These are phyloP conservation scores for Collybia mongolica DNA, from an alignment of 768 basidiomycete genomes.

Conservation along the genomic window DNA sequence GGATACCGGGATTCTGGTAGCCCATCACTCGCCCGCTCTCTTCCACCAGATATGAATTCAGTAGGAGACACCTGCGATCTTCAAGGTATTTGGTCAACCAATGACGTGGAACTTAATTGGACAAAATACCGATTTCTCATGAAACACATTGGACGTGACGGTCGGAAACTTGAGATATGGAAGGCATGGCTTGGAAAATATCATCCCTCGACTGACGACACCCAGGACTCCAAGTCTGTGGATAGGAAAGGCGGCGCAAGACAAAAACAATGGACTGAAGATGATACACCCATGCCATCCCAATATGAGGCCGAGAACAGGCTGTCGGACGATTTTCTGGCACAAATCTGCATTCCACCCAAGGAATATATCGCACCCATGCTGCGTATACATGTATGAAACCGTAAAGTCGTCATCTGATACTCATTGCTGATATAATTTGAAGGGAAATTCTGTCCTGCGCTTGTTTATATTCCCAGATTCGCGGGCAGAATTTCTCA, in stretches of 20 bases:
- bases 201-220: slow-evolving; percentile 19
- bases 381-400: slow-evolving; percentile 58
- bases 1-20: slow-evolving; percentile 23
- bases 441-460: slow-evolving; percentile 56
- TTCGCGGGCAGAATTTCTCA: slow-evolving; percentile 66
- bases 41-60: slow-evolving; percentile 8
- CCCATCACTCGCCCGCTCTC: slow-evolving; percentile 27
- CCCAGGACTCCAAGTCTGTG: slow-evolving; percentile 17
- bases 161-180: slow-evolving; percentile 78
- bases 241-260: slow-evolving; percentile 28
- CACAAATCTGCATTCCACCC: slow-evolving; percentile 22
- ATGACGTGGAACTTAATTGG: slow-evolving; percentile 57
- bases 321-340: slow-evolving; percentile 18
- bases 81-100: slow-evolving; percentile 54
- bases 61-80: slow-evolving; percentile 10
- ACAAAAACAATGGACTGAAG: slow-evolving; percentile 47
- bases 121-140: slow-evolving; percentile 50
- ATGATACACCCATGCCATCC: slow-evolving; percentile 31
- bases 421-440: neutral
- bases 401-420: neutral
- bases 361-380: slow-evolving; percentile 48
- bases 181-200: slow-evolving; percentile 55
- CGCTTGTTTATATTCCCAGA: slow-evolving; percentile 70
- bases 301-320: slow-evolving; percentile 22
- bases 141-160: slow-evolving; percentile 57